Percentiles rank a stretch among this genome's conserved stretches.
These are phyloP conservation scores for Colletotrichum eremochloae DNA, from an alignment of 2,329 filamentous ascomycete genomes.

Conservation along the genomic window DNA sequence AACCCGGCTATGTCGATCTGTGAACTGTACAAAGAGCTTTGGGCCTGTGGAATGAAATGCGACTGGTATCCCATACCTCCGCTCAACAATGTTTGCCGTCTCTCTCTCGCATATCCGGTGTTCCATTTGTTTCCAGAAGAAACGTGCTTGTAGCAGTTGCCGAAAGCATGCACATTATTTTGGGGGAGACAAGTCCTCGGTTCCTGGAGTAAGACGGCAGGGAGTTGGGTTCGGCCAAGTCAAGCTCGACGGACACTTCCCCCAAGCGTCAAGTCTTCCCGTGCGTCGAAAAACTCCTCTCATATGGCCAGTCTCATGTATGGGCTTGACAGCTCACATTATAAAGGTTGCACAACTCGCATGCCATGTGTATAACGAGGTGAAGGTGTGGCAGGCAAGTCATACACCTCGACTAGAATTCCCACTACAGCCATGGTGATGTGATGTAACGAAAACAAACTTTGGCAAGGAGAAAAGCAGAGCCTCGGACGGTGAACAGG, in stretches of 20 bases:
- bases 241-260: not conserved
- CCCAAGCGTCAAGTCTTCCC: not conserved
- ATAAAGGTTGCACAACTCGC: not conserved
- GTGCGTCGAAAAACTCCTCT: no score
- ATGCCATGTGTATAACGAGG: no score
- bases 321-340: not conserved
- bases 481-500: not conserved
- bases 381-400: not conserved
- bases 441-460: not conserved
- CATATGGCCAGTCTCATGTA: not conserved
- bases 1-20: no score
- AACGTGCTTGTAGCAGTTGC: not conserved
- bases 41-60: no score
- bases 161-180: not conserved
- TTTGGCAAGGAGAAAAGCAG: not conserved
- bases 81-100: not conserved
- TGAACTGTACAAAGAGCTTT: no score
- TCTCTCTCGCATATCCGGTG: no score
- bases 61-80: no score
- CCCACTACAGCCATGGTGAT: not conserved
- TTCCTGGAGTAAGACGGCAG: not conserved
- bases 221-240: not conserved
- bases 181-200: not conserved
- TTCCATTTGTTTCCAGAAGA: not conserved
- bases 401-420: not conserved